A percentile compares a stretch with the other conserved stretches of the same genome.
Evolutionary conservation across 495 filamentous ascomycete genomes (phyloP).

Genomic region (Articulospora tetracladia): DNA sequence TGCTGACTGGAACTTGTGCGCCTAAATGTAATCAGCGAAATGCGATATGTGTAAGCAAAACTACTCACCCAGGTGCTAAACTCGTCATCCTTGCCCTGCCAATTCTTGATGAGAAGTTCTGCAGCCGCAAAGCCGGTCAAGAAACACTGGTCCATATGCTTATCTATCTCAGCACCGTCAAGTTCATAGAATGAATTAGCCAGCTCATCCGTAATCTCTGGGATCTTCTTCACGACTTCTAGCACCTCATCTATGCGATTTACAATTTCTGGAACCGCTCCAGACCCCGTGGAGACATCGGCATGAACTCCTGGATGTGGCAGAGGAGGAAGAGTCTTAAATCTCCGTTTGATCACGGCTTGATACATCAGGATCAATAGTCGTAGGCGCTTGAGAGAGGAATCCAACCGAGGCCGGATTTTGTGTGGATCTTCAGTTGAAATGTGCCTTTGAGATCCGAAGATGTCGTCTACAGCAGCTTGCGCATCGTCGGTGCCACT

Average conservation of each 20-base stretch:
- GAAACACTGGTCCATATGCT: conserved; percentile 27
- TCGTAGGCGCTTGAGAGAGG: conserved; percentile 50
- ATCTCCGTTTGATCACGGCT: conserved; percentile 55
- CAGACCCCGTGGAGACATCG: conserved; percentile 5
- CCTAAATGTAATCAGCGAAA: conserved; percentile 8
- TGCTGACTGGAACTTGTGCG: conserved; percentile 19
- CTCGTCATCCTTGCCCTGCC: conserved; percentile 26
- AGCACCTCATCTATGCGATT: conserved; percentile 33
- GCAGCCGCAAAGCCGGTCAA: conserved; percentile 14
- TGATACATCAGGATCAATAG: conserved; percentile 55
- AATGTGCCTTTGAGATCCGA: conserved; percentile 49
- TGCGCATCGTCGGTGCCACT: conserved; percentile 45
- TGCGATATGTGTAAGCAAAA: not conserved
- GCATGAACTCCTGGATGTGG: conserved; percentile 15
- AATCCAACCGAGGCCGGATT: conserved; percentile 53
- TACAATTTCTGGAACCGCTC: conserved; percentile 2
- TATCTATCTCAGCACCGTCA: conserved; percentile 22
- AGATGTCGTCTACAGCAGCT: conserved; percentile 49
- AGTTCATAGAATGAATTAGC: conserved; percentile 42
- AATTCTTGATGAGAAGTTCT: conserved; percentile 21
- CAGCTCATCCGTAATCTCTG: conserved; percentile 42
- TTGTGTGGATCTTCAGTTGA: conserved; percentile 50
- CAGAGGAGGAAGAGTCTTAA: conserved; percentile 42
- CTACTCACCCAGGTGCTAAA: conserved; percentile 27
- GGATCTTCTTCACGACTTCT: conserved; percentile 35